These are phyloP conservation scores for Phytophthora foliorum DNA, from an alignment of 352 stramenopile genomes.

Conservation along the genomic window DNA sequence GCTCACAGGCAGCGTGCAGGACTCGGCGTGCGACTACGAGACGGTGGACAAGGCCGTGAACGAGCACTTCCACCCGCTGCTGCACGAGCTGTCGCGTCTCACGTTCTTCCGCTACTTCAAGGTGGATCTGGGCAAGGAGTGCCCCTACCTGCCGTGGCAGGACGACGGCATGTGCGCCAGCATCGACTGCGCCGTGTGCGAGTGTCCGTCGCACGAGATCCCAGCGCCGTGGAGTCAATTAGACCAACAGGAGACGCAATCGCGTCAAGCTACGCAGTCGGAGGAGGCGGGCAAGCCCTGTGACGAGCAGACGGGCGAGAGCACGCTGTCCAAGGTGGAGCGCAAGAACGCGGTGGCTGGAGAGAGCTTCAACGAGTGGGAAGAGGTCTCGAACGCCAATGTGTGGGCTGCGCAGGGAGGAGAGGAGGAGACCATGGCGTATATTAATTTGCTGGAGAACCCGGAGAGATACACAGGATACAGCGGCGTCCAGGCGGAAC, in stretches of 20 bases:
- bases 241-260: constrained; percentile 50
- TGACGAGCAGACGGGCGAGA: constrained; percentile 76
- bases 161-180: constrained; percentile 93
- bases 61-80: constrained; percentile 85
- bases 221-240: constrained; percentile 82
- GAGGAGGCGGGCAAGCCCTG: constrained; percentile 53
- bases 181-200: constrained; percentile 91
- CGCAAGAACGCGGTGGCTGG: constrained; percentile 77
- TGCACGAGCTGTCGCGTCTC: constrained; percentile 79
- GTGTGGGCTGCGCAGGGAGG: constrained; percentile 71
- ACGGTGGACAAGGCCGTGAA: constrained; percentile 86
- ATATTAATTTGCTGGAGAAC: constrained; percentile 98
- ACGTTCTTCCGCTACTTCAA: constrained; percentile 96
- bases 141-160: constrained; percentile 85
- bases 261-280: constrained; percentile 2
- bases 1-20: constrained; percentile 81
- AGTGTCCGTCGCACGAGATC: constrained; percentile 91
- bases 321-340: constrained; percentile 78
- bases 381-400: constrained; percentile 64
- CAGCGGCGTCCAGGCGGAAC: constrained; percentile 90
- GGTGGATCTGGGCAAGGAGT: constrained; percentile 91
- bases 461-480: constrained; percentile 99
- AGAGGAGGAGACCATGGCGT: constrained; percentile 78
- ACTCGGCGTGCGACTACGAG: constrained; percentile 89
- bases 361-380: constrained; percentile 70